These are phyloP conservation scores for Jatropha multifida DNA, from an alignment of 441 rosid species.

Conservation along the genomic window DNA sequence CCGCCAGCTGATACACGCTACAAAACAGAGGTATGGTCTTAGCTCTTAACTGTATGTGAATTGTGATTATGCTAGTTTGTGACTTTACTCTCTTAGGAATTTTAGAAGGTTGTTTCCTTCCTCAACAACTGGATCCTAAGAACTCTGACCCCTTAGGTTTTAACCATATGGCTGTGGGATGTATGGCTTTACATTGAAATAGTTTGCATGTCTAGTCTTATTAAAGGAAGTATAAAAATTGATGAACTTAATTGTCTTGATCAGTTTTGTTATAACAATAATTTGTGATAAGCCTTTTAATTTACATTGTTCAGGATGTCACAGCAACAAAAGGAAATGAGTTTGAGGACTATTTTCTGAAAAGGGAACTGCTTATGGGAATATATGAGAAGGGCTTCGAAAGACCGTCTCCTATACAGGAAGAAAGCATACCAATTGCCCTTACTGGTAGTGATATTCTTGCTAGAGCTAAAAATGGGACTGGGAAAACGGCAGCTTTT, in stretches of 20 bases:
- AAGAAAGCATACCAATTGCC: constrained; percentile 99
- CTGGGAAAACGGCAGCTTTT: constrained; percentile 98
- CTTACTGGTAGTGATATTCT: constrained; percentile 98
- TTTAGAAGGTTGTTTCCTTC: not conserved
- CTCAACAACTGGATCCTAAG: not conserved
- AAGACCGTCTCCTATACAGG: constrained; percentile 99
- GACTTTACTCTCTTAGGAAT: not conserved
- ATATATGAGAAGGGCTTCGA: constrained; percentile 98
- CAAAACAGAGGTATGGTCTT: constrained; percentile 61
- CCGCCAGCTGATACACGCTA: constrained; percentile 91
- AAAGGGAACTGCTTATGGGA: constrained; percentile 96
- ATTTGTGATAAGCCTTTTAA: not conserved
- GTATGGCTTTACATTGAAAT: not conserved
- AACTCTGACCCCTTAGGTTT: not conserved
- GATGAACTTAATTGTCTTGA: not conserved
- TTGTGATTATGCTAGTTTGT: not conserved
- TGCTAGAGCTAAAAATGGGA: constrained; percentile 98
- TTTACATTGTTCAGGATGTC: constrained; percentile 60
- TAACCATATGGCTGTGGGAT: too few relatives aligned
- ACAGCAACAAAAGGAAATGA: constrained; percentile 99
- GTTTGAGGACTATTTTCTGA: constrained; percentile 95
- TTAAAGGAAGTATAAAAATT: not conserved
- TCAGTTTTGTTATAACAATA: not conserved
- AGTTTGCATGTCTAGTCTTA: not conserved
- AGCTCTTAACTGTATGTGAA: not conserved